Conservation (phyloP, 495 filamentous ascomycete species). For the Cercophora sp. region DNA sequence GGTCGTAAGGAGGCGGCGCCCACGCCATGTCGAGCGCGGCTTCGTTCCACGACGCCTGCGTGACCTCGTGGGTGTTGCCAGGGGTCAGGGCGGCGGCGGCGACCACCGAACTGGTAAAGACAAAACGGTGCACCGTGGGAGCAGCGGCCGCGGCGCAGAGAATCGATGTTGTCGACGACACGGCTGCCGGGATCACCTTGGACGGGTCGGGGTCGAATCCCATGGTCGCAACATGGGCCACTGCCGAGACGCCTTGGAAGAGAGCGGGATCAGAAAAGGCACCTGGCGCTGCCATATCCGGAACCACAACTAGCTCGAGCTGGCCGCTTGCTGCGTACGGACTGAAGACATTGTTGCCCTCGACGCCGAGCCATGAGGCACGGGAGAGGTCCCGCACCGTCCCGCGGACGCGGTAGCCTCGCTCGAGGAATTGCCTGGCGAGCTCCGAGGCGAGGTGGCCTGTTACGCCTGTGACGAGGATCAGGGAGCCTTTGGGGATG, state of each 20-base stretch:
- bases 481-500: constrained; percentile 10
- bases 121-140: constrained; percentile 43
- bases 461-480: constrained; percentile 51
- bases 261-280: constrained; percentile 37
- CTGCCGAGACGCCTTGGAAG: constrained; percentile 33
- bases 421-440: constrained; percentile 40
- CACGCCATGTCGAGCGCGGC: constrained; percentile 37
- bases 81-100: constrained; percentile 32
- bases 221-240: constrained; percentile 43
- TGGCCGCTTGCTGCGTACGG: constrained; percentile 28
- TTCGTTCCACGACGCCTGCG: constrained; percentile 45
- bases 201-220: constrained; percentile 30
- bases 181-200: constrained; percentile 34
- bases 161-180: constrained; percentile 33
- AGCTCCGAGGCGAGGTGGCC: constrained; percentile 49
- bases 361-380: constrained; percentile 35
- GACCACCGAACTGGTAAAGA: constrained; percentile 46
- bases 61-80: constrained; percentile 23
- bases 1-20: constrained; percentile 29
- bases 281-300: constrained; percentile 26
- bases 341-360: constrained; percentile 34
- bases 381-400: constrained; percentile 38
- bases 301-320: constrained; percentile 28
- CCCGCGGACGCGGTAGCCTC: constrained; percentile 47
- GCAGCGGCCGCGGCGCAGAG: constrained; percentile 41